Evolutionary conservation across 2,329 filamentous ascomycete species (phyloP).

Genomic region (Sarocladiaceae sp.): DNA sequence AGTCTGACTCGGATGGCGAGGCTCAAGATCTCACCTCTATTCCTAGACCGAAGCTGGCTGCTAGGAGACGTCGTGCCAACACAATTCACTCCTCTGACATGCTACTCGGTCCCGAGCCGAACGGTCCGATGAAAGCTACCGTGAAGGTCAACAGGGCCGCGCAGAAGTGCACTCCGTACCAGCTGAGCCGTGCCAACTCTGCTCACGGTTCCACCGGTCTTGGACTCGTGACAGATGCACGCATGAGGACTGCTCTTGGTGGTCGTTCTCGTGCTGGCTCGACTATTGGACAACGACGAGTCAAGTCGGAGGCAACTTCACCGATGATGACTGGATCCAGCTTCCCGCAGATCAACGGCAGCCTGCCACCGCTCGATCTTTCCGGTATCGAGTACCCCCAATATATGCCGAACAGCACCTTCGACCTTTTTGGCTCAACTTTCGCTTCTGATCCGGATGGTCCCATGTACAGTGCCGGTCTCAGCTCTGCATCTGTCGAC

Average conservation of each 20-base stretch:
- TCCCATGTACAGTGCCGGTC: slow-evolving; percentile 58
- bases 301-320: slow-evolving; percentile 59
- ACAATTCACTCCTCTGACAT: slow-evolving; percentile 60
- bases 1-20: slow-evolving; percentile 56
- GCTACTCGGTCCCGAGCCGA: slow-evolving; percentile 55
- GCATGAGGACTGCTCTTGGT: background rate
- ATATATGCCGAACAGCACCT: slow-evolving; percentile 41
- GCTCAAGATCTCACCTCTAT: slow-evolving; percentile 21
- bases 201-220: slow-evolving; percentile 49
- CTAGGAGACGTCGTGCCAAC: slow-evolving; percentile 53
- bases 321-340: slow-evolving; percentile 48
- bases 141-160: slow-evolving; percentile 57
- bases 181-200: slow-evolving; percentile 54
- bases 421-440: slow-evolving; percentile 49
- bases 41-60: slow-evolving; percentile 35
- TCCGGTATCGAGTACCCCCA: slow-evolving; percentile 49
- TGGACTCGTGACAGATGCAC: slow-evolving; percentile 18
- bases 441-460: slow-evolving; percentile 47
- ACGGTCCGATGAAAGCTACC: slow-evolving; percentile 60
- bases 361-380: slow-evolving; percentile 54
- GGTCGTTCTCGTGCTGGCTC: slow-evolving; percentile 10
- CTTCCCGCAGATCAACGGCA: slow-evolving; percentile 48
- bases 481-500: slow-evolving; percentile 50
- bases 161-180: slow-evolving; percentile 60
- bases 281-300: slow-evolving; percentile 41